Base-by-base conservation (phyloP, 306 rosid genomes). In the Betula pendula region DNA sequence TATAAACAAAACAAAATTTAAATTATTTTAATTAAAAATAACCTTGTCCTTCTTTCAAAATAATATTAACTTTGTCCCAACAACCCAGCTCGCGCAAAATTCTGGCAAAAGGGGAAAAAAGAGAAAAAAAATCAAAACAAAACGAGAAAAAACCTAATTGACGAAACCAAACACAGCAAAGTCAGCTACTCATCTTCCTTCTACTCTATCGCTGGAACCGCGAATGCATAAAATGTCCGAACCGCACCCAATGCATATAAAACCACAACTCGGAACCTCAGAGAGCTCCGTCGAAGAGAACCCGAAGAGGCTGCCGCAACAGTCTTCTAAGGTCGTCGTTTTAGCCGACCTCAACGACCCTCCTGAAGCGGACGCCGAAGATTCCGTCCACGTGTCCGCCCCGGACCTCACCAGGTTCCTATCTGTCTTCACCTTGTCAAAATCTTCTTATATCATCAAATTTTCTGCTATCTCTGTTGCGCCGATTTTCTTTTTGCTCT, bases 341-440 rank as follows among this genome's bases (percentile, higher is more conserved):
- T 82, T 94, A 58, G 92, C 98, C 6, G 93, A 94, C 88, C 97
- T 92, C 70, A 92, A 92, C 87, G 93, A 90, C 71, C 97, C 97
- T 49, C 92, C 94, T 6, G 96, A 94, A 82, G 76, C 80, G 27
- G 91, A 87, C 10, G 88, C 80, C 49, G 85, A 77, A 73, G 79
- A 73, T 73, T 84, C 91, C 79, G 27, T 86, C 22, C 89, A 58
- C 55, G 24, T 82, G 20, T 86, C 86, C 68, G 76, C 90, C 45
- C 88, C 93, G 0, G 75, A 77, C 67, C 65, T 72, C 49, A 13
- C 87, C 75, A 87, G 87, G 94, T 88, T 59, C 59, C 42, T 38
- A 33, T 69, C 19, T 38, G 24, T 59, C 60, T 25, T 62, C 59
- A 50, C 13, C 38, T 31, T 20, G 40, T 6, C 69, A 42, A 42